These are phyloP conservation scores for Sugiyamaella grinbergsii DNA, from an alignment of 1,139 yeast species.

Conservation along the genomic window DNA sequence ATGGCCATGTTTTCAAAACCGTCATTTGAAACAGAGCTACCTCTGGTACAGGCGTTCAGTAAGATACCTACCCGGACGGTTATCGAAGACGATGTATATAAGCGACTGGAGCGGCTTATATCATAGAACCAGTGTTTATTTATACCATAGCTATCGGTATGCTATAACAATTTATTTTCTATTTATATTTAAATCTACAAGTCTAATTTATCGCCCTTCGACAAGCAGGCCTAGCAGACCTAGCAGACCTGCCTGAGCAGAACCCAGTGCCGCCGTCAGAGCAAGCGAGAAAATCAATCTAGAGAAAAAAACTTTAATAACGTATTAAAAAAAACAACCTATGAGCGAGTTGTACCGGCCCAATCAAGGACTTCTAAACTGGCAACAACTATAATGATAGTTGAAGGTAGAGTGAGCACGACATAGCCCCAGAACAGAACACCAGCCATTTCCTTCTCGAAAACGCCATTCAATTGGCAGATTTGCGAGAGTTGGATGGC, in stretches of 20 bases:
- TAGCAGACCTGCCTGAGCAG: too few relatives aligned
- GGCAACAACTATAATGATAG: conserved; percentile 68
- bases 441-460: conserved; percentile 81
- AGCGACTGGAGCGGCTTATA: conserved; percentile 10
- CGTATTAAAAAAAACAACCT: background rate
- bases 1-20: conserved; percentile 16
- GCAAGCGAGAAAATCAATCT: background rate
- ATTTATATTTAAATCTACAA: too few relatives aligned
- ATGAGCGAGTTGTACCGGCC: conserved; percentile 40
- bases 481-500: conserved; percentile 84
- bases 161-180: too few relatives aligned
- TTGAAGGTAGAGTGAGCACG: conserved; percentile 73
- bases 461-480: conserved; percentile 73
- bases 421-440: conserved; percentile 88
- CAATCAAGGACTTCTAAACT: conserved; percentile 65
- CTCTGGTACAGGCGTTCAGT: background rate
- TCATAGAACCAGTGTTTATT: too few relatives aligned
- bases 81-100: conserved; percentile 1
- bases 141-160: too few relatives aligned
- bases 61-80: background rate
- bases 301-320: conserved; percentile 1
- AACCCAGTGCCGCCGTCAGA: conserved; percentile 15
- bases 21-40: background rate
- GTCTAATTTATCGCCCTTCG: too few relatives aligned
- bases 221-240: too few relatives aligned